Conservation (phyloP, 225 moss, liverwort and hornwort species). For the Asterella californica region DNA sequence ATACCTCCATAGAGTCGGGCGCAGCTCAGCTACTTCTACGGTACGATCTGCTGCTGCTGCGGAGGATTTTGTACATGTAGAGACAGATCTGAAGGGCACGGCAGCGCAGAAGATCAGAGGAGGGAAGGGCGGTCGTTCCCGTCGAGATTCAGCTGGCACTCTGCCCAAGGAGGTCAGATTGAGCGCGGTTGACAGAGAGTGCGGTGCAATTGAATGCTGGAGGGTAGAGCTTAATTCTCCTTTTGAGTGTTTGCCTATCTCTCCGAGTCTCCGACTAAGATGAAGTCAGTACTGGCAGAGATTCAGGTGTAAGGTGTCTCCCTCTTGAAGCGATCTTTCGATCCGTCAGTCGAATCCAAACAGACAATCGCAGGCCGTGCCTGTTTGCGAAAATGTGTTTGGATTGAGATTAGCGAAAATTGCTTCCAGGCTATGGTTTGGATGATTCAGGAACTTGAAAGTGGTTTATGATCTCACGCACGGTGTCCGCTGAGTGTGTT, state of each 20-base stretch:
- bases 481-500: neutral
- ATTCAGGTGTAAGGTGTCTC: neutral
- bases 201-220: neutral
- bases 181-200: neutral
- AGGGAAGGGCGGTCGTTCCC: neutral
- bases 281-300: neutral
- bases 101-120: neutral
- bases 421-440: no score
- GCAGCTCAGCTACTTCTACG: no score
- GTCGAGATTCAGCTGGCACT: neutral
- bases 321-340: neutral
- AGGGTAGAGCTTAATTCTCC: neutral
- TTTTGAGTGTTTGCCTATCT: neutral
- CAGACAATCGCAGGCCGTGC: no score
- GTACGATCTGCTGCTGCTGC: neutral
- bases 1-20: neutral
- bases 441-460: neutral
- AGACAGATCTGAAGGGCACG: neutral
- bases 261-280: neutral
- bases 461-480: neutral
- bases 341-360: neutral
- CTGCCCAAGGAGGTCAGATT: neutral
- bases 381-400: no score
- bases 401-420: no score
- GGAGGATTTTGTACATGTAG: neutral